phyloP scores from a whole-genome alignment of 225 moss, liverwort and hornwort genomes.

The Bryoerythrophyllum caledonicum region DNA sequence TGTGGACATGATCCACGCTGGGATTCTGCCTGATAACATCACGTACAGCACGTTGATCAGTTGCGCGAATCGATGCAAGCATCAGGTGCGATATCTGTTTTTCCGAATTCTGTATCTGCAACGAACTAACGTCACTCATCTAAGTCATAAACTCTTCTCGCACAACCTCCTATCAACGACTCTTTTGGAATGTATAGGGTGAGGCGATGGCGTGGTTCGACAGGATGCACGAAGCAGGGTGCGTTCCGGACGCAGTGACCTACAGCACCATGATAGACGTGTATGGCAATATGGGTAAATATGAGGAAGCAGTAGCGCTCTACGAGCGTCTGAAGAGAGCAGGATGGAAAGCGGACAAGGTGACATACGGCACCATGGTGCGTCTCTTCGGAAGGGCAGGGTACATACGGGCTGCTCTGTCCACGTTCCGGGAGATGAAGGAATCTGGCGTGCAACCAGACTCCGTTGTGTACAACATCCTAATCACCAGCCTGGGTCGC shows the following conservation, averaged over 20 bases:
- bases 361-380: conserved; percentile 87
- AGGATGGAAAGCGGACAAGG: conserved; percentile 87
- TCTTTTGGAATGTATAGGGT: conserved; percentile 22
- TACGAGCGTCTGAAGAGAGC: conserved; percentile 58
- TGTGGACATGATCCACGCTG: conserved; percentile 60
- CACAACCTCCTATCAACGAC: no score
- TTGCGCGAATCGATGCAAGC: conserved; percentile 79
- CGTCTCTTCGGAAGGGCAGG: conserved; percentile 82
- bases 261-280: conserved; percentile 86
- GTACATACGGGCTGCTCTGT: conserved; percentile 64
- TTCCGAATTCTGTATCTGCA: no score
- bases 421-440: conserved; percentile 80
- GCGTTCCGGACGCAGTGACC: conserved; percentile 88
- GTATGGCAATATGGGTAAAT: conserved; percentile 71
- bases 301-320: conserved; percentile 65
- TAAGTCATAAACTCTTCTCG: no score
- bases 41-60: conserved; percentile 95
- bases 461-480: conserved; percentile 77
- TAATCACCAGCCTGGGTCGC: conserved; percentile 66
- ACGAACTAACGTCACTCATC: no score
- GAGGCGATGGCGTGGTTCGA: conserved; percentile 82
- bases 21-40: conserved; percentile 74
- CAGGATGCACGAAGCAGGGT: conserved; percentile 76
- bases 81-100: conserved; percentile 27
- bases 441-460: conserved; percentile 66